These are phyloP conservation scores for Oenanthe javanica DNA, from an alignment of 140 eudicot species.

Conservation along the genomic window DNA sequence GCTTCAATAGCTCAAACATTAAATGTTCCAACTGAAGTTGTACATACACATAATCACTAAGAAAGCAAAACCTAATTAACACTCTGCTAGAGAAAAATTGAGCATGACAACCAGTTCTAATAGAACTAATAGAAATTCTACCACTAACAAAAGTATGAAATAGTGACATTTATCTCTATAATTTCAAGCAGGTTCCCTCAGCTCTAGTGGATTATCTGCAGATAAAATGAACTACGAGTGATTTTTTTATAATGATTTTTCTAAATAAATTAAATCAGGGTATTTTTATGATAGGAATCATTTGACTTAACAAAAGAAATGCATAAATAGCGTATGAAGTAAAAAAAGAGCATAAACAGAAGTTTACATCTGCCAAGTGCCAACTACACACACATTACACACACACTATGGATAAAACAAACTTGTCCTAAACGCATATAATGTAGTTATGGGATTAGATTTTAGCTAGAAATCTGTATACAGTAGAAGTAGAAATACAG, in stretches of 20 bases:
- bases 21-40: background rate
- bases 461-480: background rate
- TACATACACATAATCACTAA: background rate
- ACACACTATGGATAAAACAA: too few species aligned
- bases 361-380: background rate
- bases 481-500: background rate
- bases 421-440: background rate
- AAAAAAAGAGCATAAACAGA: background rate
- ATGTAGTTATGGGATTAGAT: too few species aligned
- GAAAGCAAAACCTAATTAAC: background rate
- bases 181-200: background rate
- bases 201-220: background rate
- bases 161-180: background rate
- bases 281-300: too few species aligned
- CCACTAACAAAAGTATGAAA: background rate
- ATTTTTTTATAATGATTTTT: too few species aligned
- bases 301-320: background rate
- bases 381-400: background rate
- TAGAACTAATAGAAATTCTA: background rate
- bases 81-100: background rate
- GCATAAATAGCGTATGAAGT: background rate
- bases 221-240: background rate
- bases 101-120: background rate
- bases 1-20: background rate
- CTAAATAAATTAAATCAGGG: too few species aligned